Conservation (phyloP, 352 stramenopile genomes). For the Pythium plurisporium region DNA sequence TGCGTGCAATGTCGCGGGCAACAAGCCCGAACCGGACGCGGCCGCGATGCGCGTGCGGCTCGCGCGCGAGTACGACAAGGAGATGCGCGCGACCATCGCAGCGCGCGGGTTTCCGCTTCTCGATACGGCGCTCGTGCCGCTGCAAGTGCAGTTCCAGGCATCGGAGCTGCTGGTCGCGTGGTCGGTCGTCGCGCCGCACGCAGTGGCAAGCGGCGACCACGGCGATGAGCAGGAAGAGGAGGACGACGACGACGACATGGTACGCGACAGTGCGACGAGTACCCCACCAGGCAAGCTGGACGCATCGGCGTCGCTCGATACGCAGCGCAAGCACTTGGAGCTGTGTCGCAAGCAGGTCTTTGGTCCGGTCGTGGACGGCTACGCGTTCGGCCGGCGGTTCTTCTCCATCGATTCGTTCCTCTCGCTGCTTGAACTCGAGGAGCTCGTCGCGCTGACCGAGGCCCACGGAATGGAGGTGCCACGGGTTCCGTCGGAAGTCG, state of each 20-base stretch:
- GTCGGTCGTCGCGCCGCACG: constrained; percentile 10
- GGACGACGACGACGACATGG: too few relatives aligned
- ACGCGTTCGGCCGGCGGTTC: constrained; percentile 65
- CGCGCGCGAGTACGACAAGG: constrained; percentile 25
- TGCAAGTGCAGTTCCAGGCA: constrained; percentile 39
- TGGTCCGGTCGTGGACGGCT: constrained; percentile 32
- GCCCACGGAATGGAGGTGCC: constrained; percentile 25
- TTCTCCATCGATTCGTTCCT: constrained; percentile 50
- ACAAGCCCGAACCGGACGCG: background rate
- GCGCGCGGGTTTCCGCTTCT: constrained; percentile 37
- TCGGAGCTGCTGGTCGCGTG: constrained; percentile 41
- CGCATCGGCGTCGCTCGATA: constrained; percentile 3
- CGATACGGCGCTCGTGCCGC: constrained; percentile 15
- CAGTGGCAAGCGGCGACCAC: background rate
- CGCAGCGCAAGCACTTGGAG: constrained; percentile 15
- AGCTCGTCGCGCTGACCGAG: constrained; percentile 35
- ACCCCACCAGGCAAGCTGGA: background rate
- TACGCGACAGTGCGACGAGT: too few relatives aligned
- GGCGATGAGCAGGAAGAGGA: background rate
- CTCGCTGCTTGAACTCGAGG: constrained; percentile 36
- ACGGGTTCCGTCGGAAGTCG: constrained; percentile 30
- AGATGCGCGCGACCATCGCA: constrained; percentile 30
- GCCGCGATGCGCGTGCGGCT: constrained; percentile 17
- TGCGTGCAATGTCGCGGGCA: background rate
- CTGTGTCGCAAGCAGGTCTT: constrained; percentile 14